Evolutionary conservation across 352 stramenopile species (phyloP).

Genomic region (Globisporangium megalacanthum): DNA sequence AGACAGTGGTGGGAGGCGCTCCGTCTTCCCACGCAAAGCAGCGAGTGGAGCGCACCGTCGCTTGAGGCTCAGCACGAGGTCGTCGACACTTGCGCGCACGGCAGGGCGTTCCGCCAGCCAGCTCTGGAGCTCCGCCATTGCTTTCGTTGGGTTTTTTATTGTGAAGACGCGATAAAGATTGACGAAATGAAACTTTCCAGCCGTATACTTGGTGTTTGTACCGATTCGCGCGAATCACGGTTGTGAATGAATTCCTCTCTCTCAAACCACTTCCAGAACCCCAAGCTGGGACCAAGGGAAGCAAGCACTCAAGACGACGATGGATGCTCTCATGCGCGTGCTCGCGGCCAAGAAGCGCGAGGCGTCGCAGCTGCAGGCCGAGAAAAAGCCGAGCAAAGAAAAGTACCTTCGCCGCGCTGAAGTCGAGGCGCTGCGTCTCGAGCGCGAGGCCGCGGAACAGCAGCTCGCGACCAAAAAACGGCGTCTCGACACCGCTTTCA

Average conservation of each 20-base stretch:
- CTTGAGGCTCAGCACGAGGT: slow-evolving; percentile 78
- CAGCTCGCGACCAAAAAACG: slow-evolving; percentile 36
- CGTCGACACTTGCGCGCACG: slow-evolving; percentile 63
- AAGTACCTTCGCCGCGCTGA: slow-evolving; percentile 80
- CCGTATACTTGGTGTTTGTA: not conserved
- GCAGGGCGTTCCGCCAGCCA: slow-evolving; percentile 77
- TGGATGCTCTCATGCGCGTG: slow-evolving; percentile 69
- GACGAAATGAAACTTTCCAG: not conserved
- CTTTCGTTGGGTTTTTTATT: not conserved
- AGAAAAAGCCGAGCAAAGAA: slow-evolving; percentile 39
- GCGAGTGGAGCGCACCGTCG: slow-evolving; percentile 33
- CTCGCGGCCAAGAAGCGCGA: slow-evolving; percentile 83
- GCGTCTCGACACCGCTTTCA: slow-evolving; percentile 19
- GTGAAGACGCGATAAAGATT: not conserved
- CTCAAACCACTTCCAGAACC: not conserved
- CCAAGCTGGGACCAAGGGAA: not conserved
- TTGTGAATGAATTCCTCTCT: not conserved
- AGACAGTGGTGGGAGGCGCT: too few relatives aligned
- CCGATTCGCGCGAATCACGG: not conserved
- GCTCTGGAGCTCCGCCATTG: slow-evolving; percentile 38
- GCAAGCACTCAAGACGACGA: slow-evolving; percentile 14
- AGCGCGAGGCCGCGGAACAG: slow-evolving; percentile 16
- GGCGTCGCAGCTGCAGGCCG: slow-evolving; percentile 38
- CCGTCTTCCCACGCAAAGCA: not conserved
- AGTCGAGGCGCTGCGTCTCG: slow-evolving; percentile 54